Evolutionary conservation across 306 rosid species (phyloP), one percentile per base, ranked within the genome.

Genomic region (Corylus heterophylla): DNA sequence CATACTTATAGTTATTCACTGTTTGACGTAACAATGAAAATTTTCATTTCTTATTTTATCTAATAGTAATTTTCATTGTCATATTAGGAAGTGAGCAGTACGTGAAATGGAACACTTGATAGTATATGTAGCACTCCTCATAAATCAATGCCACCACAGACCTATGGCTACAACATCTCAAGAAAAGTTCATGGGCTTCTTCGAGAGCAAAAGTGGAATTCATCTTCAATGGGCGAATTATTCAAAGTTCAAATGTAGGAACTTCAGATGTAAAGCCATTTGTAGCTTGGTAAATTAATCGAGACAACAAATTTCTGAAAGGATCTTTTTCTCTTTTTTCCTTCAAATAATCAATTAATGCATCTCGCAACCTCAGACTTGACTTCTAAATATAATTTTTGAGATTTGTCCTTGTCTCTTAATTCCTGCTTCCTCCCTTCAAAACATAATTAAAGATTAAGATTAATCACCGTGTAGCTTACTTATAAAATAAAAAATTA

Each of bases 241-340:
- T 59, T 92, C 88, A 93, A 64, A 91, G 74, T 74, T 95, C 89
- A 81, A 95, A 95, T 17, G 96, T 79, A 20, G 98, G 98, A 80
- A 95, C 81, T 73, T 91, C 87, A n/a, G 89, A 82, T 1, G 82
- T 20, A 47, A 77, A 83, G 48, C 94, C 96, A 78, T 89, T 87
- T 2, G 79, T 74, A 48, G 86, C 88, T 72, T 92, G 94, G 86
- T 90, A 91, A 74, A 81, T 71, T 25, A 88, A 62, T 18, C 96
- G 92, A 75, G 96, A 58, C 76, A 82, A 58, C 61, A 90, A 35
- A 74, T 84, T 74, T 88, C 97, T 83, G 74, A 91, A 92, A 35
- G 98, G 98, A 76, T 95, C 94, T 0, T 70, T 83, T 44, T 95
- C 94, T 78, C 94, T 75, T 77, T 90, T 95, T 74, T 82, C 88